Conservation (phyloP, 805 yeast species). For the Candida pini region DNA sequence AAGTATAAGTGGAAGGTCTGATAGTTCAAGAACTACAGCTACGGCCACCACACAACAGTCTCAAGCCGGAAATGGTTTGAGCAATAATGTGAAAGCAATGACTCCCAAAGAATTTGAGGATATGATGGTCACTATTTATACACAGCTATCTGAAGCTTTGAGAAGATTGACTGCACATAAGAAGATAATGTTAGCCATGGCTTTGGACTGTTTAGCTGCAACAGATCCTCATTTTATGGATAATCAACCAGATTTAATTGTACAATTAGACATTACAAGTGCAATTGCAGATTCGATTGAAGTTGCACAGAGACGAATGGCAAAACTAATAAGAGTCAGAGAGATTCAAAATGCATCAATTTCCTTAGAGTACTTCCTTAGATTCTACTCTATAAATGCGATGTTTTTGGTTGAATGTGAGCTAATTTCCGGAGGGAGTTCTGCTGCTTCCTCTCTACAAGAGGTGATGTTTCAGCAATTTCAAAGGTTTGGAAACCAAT, state of each 20-base stretch:
- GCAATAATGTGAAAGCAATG: slow-evolving; percentile 53
- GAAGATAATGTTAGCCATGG: slow-evolving; percentile 67
- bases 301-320: slow-evolving; percentile 67
- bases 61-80: slow-evolving; percentile 24
- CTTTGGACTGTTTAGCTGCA: slow-evolving; percentile 42
- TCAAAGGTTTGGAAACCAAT: slow-evolving; percentile 48
- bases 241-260: slow-evolving; percentile 34
- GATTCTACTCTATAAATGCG: slow-evolving; percentile 59
- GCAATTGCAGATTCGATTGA: slow-evolving; percentile 66
- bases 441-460: slow-evolving; percentile 52
- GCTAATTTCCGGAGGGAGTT: slow-evolving; percentile 59
- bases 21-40: slow-evolving; percentile 20
- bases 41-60: slow-evolving; percentile 13
- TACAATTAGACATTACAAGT: slow-evolving; percentile 60
- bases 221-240: slow-evolving; percentile 23
- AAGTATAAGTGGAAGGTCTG: slow-evolving; percentile 23
- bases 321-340: slow-evolving; percentile 72
- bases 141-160: slow-evolving; percentile 64
- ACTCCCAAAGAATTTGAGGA: slow-evolving; percentile 70
- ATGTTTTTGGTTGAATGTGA: slow-evolving; percentile 82
- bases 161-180: slow-evolving; percentile 74
- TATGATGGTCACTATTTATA: slow-evolving; percentile 57
- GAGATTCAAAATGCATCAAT: slow-evolving; percentile 60
- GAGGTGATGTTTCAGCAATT: slow-evolving; percentile 66
- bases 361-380: slow-evolving; percentile 55